Conservation (phyloP, 148 eudicot genomes). For the Rhododendron griersonianum region DNA sequence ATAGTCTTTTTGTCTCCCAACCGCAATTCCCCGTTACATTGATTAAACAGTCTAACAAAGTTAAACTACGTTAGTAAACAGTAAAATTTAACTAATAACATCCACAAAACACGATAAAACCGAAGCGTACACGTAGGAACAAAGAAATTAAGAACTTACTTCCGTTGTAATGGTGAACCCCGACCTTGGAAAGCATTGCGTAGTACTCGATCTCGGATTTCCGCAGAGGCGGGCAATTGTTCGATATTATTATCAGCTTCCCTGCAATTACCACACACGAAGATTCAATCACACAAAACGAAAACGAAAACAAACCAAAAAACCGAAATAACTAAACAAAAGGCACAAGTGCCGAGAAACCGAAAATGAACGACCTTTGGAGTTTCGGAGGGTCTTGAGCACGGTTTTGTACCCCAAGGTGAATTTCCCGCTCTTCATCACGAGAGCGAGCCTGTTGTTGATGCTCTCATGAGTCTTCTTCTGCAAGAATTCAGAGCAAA, state of each 20-base stretch:
- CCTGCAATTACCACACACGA: conserved; percentile 31
- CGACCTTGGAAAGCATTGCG: conserved; percentile 86
- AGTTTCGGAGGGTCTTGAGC: conserved; percentile 52
- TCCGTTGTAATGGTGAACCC: conserved; percentile 88
- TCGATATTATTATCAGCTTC: conserved; percentile 74
- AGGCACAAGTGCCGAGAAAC: background rate
- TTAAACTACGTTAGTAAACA: background rate
- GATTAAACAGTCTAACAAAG: background rate
- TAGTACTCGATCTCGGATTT: conserved; percentile 93
- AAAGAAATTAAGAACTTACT: conserved; percentile 40
- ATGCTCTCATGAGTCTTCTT: conserved; percentile 76
- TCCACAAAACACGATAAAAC: background rate
- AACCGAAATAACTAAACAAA: background rate
- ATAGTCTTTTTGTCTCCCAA: background rate
- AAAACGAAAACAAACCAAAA: background rate
- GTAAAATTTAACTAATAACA: background rate
- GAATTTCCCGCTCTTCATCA: conserved; percentile 65
- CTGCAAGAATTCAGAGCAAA: conserved; percentile 19
- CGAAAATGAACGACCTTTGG: conserved; percentile 32
- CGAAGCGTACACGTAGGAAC: background rate
- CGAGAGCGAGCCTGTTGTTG: conserved; percentile 64
- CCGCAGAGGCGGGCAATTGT: conserved; percentile 84
- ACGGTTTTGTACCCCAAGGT: conserved; percentile 61
- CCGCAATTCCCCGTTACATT: background rate
- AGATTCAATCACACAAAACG: background rate